A percentile compares a stretch with the other conserved stretches of the same genome.
phyloP scores from a whole-genome alignment of 2,329 filamentous ascomycete genomes.

The Colletotrichum trifolii region DNA sequence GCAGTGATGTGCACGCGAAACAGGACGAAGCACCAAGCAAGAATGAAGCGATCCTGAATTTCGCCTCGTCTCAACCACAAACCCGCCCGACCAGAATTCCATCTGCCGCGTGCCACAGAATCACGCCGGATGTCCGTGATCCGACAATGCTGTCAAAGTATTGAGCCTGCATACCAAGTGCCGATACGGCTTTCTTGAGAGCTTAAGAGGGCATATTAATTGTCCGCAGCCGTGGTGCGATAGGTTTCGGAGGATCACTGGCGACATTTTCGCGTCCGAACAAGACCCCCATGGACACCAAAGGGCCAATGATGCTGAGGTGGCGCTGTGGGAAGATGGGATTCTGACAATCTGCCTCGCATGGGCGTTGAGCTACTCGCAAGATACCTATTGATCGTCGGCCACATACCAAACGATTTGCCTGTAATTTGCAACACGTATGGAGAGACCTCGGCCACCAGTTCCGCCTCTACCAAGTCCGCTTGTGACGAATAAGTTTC shows the following conservation, averaged over 20 bases:
- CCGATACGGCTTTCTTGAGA: not conserved
- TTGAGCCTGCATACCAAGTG: constrained; percentile 12
- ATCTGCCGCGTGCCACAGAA: constrained; percentile 15
- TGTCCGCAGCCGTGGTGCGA: constrained; percentile 8
- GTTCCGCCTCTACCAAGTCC: constrained; percentile 19
- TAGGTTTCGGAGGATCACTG: constrained; percentile 1
- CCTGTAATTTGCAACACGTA: too few species aligned
- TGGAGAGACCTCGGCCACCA: constrained; percentile 18
- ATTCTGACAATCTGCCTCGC: too few species aligned
- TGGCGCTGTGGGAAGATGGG: too few species aligned
- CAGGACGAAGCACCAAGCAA: constrained; percentile 1
- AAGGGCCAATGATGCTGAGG: too few species aligned
- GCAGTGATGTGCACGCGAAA: constrained; percentile 8
- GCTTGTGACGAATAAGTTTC: constrained; percentile 26
- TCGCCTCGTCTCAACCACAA: not conserved
- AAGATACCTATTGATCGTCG: too few species aligned
- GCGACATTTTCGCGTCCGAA: too few species aligned
- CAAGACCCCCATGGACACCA: too few species aligned
- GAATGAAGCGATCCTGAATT: not conserved
- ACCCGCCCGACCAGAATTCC: not conserved
- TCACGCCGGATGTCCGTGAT: not conserved
- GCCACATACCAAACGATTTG: too few species aligned
- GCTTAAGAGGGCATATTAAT: constrained; percentile 12
- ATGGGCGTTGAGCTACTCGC: too few species aligned
- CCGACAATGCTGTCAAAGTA: not conserved